phyloP scores from a whole-genome alignment of 495 filamentous ascomycete species.

The Neurospora tetraspora region DNA sequence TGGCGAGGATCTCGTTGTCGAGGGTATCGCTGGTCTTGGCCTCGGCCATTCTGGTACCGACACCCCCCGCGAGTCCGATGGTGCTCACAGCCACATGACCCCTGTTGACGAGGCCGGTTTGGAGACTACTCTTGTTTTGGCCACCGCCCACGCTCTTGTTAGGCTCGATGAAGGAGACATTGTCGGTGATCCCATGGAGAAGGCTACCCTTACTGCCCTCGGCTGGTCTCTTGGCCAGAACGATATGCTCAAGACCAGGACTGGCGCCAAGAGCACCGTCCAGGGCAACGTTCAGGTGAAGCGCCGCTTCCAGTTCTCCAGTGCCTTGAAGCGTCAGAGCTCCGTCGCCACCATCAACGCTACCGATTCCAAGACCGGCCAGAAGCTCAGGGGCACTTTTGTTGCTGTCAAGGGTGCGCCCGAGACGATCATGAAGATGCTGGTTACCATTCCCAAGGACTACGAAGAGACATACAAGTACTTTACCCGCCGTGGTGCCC shows the following conservation, averaged over 20 bases:
- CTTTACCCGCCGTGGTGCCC: conserved; percentile 88
- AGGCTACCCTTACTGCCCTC: conserved; percentile 79
- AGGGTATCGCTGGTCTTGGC: conserved; percentile 86
- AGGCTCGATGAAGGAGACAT: conserved; percentile 95
- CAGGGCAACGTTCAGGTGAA: conserved; percentile 73
- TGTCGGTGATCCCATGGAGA: conserved; percentile 98
- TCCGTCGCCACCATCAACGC: conserved; percentile 74
- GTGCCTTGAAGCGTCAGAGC: conserved; percentile 88
- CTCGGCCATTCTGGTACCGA: conserved; percentile 56
- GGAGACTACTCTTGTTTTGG: conserved; percentile 86
- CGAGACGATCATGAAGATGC: conserved; percentile 90
- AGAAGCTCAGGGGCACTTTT: conserved; percentile 71
- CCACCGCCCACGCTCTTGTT: conserved; percentile 90
- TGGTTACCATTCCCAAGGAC: conserved; percentile 68
- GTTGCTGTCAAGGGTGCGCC: conserved; percentile 94
- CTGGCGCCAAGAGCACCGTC: conserved; percentile 32
- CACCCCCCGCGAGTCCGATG: conserved; percentile 57
- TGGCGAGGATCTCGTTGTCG: conserved; percentile 93
- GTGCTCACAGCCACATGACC: conserved; percentile 64
- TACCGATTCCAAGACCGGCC: conserved; percentile 56
- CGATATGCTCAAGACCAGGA: conserved; percentile 57
- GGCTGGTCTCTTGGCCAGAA: conserved; percentile 87
- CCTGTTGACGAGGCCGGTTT: conserved; percentile 54
- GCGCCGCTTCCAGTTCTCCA: conserved; percentile 97
- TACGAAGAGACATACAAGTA: conserved; percentile 99